These are phyloP conservation scores for Epicoccum nigrum DNA, from an alignment of 2,329 filamentous ascomycete species.

Conservation along the genomic window DNA sequence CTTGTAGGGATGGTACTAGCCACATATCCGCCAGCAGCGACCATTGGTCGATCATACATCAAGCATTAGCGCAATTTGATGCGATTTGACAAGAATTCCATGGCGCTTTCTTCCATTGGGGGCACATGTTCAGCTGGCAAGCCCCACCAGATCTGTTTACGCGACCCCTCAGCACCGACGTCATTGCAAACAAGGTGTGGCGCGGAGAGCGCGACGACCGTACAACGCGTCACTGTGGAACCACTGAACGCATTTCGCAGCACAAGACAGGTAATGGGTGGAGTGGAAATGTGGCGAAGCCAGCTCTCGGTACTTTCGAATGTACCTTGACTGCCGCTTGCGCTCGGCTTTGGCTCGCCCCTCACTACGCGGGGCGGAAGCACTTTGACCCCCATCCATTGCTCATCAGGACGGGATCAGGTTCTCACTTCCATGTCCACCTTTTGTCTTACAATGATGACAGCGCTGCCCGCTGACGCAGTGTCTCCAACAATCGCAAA, in stretches of 20 bases:
- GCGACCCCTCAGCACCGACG: slow-evolving; percentile 5
- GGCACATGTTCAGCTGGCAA: slow-evolving; percentile 16
- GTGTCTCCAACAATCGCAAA: neutral
- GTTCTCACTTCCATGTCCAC: neutral
- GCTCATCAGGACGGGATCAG: neutral
- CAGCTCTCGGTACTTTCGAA: too few relatives aligned
- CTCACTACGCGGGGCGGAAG: neutral
- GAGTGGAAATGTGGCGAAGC: slow-evolving; percentile 6
- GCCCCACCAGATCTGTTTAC: slow-evolving; percentile 6
- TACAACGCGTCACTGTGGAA: slow-evolving; percentile 24
- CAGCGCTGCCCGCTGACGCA: neutral
- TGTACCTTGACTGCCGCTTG: neutral
- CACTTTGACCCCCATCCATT: neutral
- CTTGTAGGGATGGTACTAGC: slow-evolving; percentile 20
- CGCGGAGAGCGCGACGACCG: slow-evolving; percentile 23
- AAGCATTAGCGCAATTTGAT: slow-evolving; percentile 25
- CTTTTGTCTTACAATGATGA: slow-evolving; percentile 5
- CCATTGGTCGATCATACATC: slow-evolving; percentile 30
- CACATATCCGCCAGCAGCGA: slow-evolving; percentile 24
- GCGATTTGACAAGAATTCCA: slow-evolving; percentile 27
- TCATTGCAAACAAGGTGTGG: slow-evolving; percentile 13
- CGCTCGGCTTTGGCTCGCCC: slow-evolving; percentile 9
- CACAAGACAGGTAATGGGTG: slow-evolving; percentile 15
- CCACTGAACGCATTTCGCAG: too few relatives aligned
- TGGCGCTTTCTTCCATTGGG: slow-evolving; percentile 32